Evolutionary conservation across 108 stramenopile species (phyloP).

Genomic region (Parietichytrium sp.): DNA sequence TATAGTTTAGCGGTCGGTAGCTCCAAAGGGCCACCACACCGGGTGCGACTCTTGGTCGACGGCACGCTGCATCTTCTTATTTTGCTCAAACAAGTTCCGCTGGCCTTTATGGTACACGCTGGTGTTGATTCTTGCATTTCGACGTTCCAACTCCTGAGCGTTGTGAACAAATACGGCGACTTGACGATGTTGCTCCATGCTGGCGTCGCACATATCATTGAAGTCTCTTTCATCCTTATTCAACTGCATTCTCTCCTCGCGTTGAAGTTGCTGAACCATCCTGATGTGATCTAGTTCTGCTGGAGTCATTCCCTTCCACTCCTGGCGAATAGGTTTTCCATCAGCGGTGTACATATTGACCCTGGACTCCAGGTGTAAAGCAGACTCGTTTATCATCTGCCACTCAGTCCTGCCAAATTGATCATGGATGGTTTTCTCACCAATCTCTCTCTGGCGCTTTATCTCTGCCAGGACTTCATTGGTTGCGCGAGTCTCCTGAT

Average conservation of each 20-base stretch:
- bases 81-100: not conserved
- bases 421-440: too few relatives aligned
- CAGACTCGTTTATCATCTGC: too few relatives aligned
- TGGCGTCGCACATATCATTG: too few relatives aligned
- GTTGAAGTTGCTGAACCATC: not conserved
- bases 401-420: too few relatives aligned
- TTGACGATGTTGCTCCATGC: not conserved
- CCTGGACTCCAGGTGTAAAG: too few relatives aligned
- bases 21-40: slow-evolving; percentile 28
- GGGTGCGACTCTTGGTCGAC: not conserved
- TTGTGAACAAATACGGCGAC: not conserved
- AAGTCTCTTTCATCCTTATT: not conserved
- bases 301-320: slow-evolving; percentile 29
- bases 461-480: slow-evolving; percentile 7
- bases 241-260: not conserved
- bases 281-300: not conserved
- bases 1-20: slow-evolving; percentile 13
- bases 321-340: too few relatives aligned
- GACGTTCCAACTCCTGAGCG: not conserved
- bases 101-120: not conserved
- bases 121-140: not conserved
- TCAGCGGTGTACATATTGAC: too few relatives aligned
- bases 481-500: not conserved
- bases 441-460: too few relatives aligned
- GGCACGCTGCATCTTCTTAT: not conserved